A percentile compares a stretch with the other conserved stretches of the same genome.
Evolutionary conservation across 2,329 filamentous ascomycete species (phyloP).

Genomic region (Neonectria ditissima): DNA sequence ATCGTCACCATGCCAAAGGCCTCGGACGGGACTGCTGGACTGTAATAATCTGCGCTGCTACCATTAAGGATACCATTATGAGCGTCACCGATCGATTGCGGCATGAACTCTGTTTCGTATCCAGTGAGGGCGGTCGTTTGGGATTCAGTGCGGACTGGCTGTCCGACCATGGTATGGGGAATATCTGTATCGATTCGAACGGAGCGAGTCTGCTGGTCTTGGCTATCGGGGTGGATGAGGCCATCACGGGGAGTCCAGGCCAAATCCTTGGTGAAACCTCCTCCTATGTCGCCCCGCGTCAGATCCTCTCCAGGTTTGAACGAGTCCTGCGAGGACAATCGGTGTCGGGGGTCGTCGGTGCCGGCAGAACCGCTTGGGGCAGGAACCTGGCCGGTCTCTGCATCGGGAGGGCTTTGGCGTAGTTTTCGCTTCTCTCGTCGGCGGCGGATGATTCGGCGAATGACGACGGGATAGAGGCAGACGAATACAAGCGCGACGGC

Average conservation of each 20-base stretch:
- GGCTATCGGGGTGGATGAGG: slow-evolving; percentile 30
- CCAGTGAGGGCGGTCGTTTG: slow-evolving; percentile 38
- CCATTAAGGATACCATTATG: slow-evolving; percentile 50
- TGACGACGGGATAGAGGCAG: slow-evolving; percentile 55
- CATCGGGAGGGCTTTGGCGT: slow-evolving; percentile 21
- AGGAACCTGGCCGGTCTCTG: slow-evolving; percentile 46
- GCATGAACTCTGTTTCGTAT: slow-evolving; percentile 45
- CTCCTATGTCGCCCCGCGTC: slow-evolving; percentile 43
- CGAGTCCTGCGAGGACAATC: slow-evolving; percentile 53
- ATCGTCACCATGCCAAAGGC: slow-evolving; percentile 55
- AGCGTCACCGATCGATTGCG: slow-evolving; percentile 43
- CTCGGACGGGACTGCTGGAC: slow-evolving; percentile 54
- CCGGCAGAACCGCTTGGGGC: slow-evolving; percentile 25
- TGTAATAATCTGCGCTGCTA: slow-evolving; percentile 57
- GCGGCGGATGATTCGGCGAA: slow-evolving; percentile 46
- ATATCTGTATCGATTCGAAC: slow-evolving; percentile 36
- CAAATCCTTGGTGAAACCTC: slow-evolving; percentile 43
- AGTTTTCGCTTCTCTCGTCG: slow-evolving; percentile 42
- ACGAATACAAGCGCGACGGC: slow-evolving; percentile 49
- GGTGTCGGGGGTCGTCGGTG: slow-evolving; percentile 42
- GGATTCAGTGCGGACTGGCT: slow-evolving; percentile 28
- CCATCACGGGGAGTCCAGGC: slow-evolving; percentile 41
- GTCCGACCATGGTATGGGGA: slow-evolving; percentile 19
- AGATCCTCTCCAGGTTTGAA: slow-evolving; percentile 48
- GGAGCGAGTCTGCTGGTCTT: slow-evolving; percentile 25